Percentiles rank a stretch among this genome's conserved stretches.
These are phyloP conservation scores for Bauhinia variegata DNA, from an alignment of 306 rosid genomes.

Conservation along the genomic window DNA sequence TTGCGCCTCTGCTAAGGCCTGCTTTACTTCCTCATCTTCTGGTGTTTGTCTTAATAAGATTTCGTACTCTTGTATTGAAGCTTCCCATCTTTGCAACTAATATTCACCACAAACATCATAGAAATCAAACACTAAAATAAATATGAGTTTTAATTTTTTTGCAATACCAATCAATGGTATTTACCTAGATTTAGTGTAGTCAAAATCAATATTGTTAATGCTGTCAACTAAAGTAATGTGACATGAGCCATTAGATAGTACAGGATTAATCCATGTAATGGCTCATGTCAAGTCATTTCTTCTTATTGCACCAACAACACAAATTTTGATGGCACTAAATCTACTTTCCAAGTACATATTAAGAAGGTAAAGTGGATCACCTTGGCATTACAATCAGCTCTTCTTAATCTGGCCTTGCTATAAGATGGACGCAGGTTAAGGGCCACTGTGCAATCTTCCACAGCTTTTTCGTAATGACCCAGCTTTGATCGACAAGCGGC, in stretches of 20 bases:
- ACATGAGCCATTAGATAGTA: too few species aligned
- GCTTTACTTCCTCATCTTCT: constrained; percentile 53
- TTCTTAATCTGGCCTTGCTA: constrained; percentile 75
- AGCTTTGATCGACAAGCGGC: constrained; percentile 79
- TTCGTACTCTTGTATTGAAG: constrained; percentile 74
- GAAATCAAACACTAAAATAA: constrained; percentile 4
- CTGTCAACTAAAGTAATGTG: too few species aligned
- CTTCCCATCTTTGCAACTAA: constrained; percentile 80
- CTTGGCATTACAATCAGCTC: constrained; percentile 88
- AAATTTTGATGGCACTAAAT: too few species aligned
- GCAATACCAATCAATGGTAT: too few species aligned
- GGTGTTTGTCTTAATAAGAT: constrained; percentile 57
- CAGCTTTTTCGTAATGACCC: constrained; percentile 64
- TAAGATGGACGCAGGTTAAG: constrained; percentile 73
- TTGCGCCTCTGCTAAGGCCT: constrained; percentile 55
- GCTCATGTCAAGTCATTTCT: too few species aligned
- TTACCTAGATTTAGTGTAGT: too few species aligned
- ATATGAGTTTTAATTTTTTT: not conserved
- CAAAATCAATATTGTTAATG: too few species aligned
- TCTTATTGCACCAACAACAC: too few species aligned
- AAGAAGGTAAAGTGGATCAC: too few species aligned
- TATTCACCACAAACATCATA: constrained; percentile 18
- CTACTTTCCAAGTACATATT: too few species aligned
- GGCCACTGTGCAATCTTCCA: constrained; percentile 73
- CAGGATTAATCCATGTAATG: too few species aligned